A percentile compares a stretch with the other conserved stretches of the same genome.
phyloP scores from a whole-genome alignment of 2,329 filamentous ascomycete species.

The Diaporthe longicolla region DNA sequence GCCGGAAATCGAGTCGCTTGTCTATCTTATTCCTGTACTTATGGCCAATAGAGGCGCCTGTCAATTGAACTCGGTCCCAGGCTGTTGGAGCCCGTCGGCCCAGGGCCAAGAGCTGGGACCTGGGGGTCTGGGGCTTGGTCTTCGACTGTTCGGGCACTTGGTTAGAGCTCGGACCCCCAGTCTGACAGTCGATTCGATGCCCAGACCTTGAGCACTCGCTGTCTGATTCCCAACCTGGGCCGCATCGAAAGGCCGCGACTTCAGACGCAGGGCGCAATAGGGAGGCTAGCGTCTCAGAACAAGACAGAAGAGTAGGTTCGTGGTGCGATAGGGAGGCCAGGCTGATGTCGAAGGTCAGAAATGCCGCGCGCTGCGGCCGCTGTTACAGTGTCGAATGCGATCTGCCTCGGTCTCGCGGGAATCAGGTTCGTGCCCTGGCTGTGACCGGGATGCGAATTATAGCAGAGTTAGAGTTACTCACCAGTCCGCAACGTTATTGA shows the following conservation, averaged over 20 bases:
- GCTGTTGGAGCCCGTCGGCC: conserved; percentile 3
- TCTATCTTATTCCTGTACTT: background rate
- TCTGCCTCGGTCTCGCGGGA: background rate
- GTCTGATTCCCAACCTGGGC: background rate
- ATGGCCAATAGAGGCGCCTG: conserved; percentile 19
- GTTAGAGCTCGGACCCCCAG: conserved; percentile 5
- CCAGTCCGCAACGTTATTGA: background rate
- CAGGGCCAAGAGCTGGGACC: background rate
- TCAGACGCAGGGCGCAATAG: conserved; percentile 7
- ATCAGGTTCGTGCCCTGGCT: background rate
- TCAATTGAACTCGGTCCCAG: conserved; percentile 14
- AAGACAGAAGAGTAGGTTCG: background rate
- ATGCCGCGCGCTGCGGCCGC: conserved; percentile 14
- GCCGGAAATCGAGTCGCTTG: background rate
- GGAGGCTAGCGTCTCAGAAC: background rate
- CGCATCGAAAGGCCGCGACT: background rate
- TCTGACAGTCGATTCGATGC: background rate
- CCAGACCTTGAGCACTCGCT: background rate
- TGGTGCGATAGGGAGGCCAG: background rate
- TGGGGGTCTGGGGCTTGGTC: background rate
- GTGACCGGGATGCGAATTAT: background rate
- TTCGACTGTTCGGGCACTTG: background rate
- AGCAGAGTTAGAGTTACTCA: conserved; percentile 4
- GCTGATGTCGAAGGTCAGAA: background rate
- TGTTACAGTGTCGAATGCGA: background rate